Base-by-base conservation (phyloP, 164 flowering plant species). In the Santalum album region DNA sequence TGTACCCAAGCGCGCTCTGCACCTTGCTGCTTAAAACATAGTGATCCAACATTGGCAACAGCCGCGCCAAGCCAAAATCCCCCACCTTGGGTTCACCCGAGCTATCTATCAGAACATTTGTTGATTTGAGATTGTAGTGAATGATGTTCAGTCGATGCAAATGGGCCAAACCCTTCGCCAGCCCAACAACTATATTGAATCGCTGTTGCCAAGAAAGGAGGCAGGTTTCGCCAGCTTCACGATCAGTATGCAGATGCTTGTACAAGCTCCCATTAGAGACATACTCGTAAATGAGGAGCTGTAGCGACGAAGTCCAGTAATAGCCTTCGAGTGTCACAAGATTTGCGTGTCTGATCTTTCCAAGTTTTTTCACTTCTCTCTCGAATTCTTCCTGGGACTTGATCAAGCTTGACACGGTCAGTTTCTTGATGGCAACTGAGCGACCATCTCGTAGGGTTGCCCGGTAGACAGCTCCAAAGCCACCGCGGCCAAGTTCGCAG, bases 1-100 rank as follows among this genome's bases (percentile, higher is more conserved):
- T 84, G 77, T 91, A 91, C 12, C 98, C 98, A 2, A 91, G 83
- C 15, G 95, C 98, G 58, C 98, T 91, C 73, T 91, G 98, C 32
- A 91, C 79, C 77, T 88, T 88, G 83, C 95, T 83, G 73, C 96
- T 88, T 34, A 88, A 53, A 18, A 86, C 83, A 51, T 84, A 82
- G 1, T 91, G 84, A 49, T 91, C 98, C 21, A 91, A 70, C 82
- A 76, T 77, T 0, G 98, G 95, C 57, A 91, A 60, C 51, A 91
- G 57, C 62, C 81, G 76, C 14, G 90, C 98, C 42, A 91, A 62
- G 45, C 95, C 96, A 61, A 74, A 91, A 60, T 91, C 98, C 48
- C 82, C 95, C 7, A 91, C 84, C 59, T 86, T 91, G 0, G 94
- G 69, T 49, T 86, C 85, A 9, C 82, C 84, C 0, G 72, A 72